Evolutionary conservation across 192 early-diverging fungal species (phyloP), one percentile per base, ranked within the genome.

Genomic region (Allomyces javanicus): DNA sequence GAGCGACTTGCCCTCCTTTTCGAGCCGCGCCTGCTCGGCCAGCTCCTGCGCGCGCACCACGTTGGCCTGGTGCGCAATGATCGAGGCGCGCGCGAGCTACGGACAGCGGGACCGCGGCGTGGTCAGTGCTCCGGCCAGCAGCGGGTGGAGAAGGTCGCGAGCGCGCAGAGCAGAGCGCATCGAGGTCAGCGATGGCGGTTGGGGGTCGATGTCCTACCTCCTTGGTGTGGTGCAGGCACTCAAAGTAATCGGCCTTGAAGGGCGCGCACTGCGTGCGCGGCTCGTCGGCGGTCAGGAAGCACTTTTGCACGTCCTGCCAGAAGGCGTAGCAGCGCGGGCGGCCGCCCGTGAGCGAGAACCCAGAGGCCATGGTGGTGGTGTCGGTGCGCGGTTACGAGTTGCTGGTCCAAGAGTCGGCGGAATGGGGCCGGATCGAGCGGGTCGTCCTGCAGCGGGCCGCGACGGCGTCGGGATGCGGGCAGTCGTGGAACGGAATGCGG

Each of bases 271-370:
- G 68, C 50, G 50, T 21, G 63, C 72, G 65, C 14, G 73, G 72
- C 17, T 67, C 43, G 68, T 78, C 78, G 27, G 78, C 74, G 63
- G 72, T 65, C 19, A 77, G 79, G 71, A 77, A 75, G 73, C 82
- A 83, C 62, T 73, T 76, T 45, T 77, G 67, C 68, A 80, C 79
- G 65, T 81, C 79, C 68, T 83, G 82, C 73, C 75, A 83, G 72
- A 81, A 81, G 24, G 77, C 70, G 71, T 82, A 83, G 78, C 82
- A 83, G 26, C 82, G 72, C 24, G 78, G 75, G 50, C 82, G 73
- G 22, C 81, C 81, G 55, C 82, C 82, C 70, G 67, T 75, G 33
- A 69, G 70, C 22, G 79, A 80, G 74, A 81, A 83, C 14, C 81
- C 81, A 55, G 72, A 74, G 10, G 74, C 69, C 76, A 78, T 78